A percentile compares a stretch with the other conserved stretches of the same genome.
Conservation (phyloP, 2,329 filamentous ascomycete genomes). For the Botrytis tulipae region DNA sequence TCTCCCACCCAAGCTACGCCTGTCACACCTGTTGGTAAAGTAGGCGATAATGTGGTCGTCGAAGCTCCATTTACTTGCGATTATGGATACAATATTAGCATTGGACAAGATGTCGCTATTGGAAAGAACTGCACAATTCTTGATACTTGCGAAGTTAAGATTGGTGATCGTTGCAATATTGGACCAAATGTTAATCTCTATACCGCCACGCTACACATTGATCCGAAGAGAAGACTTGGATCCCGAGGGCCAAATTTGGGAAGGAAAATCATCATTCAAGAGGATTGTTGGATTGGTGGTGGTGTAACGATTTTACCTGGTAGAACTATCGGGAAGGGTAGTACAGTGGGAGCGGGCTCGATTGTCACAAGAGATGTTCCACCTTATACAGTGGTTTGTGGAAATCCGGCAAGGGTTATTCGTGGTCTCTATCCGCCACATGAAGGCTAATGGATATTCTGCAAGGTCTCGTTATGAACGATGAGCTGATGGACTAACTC, state of each 20-base stretch:
- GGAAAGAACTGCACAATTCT: constrained; percentile 81
- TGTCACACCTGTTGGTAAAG: constrained; percentile 55
- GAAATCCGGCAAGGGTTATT: constrained; percentile 39
- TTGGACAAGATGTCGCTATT: constrained; percentile 82
- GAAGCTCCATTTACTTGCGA: constrained; percentile 90
- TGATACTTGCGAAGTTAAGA: constrained; percentile 79
- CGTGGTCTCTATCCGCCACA: constrained; percentile 33
- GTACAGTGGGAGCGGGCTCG: constrained; percentile 53
- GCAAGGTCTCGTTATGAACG: not conserved
- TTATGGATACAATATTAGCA: constrained; percentile 91
- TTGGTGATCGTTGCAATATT: constrained; percentile 74
- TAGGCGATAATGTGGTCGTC: constrained; percentile 75
- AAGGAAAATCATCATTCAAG: constrained; percentile 71
- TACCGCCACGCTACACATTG: constrained; percentile 69
- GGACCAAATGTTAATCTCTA: constrained; percentile 86
- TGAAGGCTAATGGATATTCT: not conserved
- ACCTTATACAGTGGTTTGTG: constrained; percentile 38
- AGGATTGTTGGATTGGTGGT: constrained; percentile 65
- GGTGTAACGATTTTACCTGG: constrained; percentile 60
- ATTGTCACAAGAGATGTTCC: constrained; percentile 50
- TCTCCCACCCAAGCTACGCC: constrained; percentile 55
- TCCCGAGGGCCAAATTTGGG: constrained; percentile 70
- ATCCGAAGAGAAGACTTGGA: constrained; percentile 71
- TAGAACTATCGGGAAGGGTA: constrained; percentile 51
- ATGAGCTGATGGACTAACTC: not conserved